Evolutionary conservation across 495 filamentous ascomycete species (phyloP).

Genomic region (Xylaria sp.): DNA sequence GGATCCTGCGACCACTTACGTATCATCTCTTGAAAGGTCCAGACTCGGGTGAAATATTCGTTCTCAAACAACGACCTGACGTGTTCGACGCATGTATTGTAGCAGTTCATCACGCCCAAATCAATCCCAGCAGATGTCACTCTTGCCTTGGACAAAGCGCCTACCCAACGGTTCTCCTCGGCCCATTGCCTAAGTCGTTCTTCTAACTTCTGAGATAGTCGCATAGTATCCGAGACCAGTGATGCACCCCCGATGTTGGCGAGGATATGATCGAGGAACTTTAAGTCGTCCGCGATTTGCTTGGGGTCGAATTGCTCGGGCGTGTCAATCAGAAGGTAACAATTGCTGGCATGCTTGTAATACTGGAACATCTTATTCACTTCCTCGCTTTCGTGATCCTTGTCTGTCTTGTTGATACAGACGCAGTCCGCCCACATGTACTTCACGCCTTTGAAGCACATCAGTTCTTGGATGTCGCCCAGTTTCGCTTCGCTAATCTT

Average conservation of each 20-base stretch:
- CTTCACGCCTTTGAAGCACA: slow-evolving; percentile 12
- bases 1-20: not conserved
- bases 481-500: slow-evolving; percentile 6
- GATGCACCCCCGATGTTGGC: not conserved
- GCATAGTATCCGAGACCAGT: not conserved
- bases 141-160: not conserved
- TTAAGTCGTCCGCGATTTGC: not conserved
- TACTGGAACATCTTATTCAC: not conserved
- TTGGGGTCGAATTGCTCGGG: not conserved
- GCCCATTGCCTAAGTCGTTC: not conserved
- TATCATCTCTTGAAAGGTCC: slow-evolving; percentile 42
- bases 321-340: slow-evolving; percentile 2
- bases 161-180: not conserved
- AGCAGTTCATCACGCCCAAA: slow-evolving; percentile 39
- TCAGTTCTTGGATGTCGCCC: not conserved
- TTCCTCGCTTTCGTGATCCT: not conserved
- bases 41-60: slow-evolving; percentile 36
- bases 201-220: not conserved
- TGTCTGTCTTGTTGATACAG: slow-evolving; percentile 25
- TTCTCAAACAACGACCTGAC: slow-evolving; percentile 35
- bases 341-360: slow-evolving; percentile 2
- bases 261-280: slow-evolving; percentile 2
- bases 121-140: slow-evolving; percentile 26
- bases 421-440: slow-evolving; percentile 33
- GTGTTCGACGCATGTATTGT: slow-evolving; percentile 32